phyloP scores from a whole-genome alignment of 2,329 filamentous ascomycete genomes.

The Stagonosporopsis cucurbitacearum region DNA sequence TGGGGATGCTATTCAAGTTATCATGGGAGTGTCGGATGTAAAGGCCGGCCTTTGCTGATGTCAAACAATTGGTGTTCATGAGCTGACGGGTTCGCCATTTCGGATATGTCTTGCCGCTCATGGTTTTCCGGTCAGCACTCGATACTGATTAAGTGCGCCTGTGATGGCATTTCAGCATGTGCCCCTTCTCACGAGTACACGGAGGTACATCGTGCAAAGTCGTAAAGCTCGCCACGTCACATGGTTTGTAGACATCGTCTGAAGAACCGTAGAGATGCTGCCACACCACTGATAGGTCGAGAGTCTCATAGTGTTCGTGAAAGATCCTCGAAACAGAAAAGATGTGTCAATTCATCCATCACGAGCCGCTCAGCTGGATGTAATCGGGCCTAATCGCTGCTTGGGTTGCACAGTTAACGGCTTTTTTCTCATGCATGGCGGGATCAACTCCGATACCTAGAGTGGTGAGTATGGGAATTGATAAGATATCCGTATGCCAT shows the following conservation, averaged over 20 bases:
- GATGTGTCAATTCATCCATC: constrained; percentile 4
- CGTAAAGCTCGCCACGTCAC: constrained; percentile 5
- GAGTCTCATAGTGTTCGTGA: background rate
- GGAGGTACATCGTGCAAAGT: constrained; percentile 13
- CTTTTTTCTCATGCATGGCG: constrained; percentile 6
- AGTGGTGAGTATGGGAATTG: constrained; percentile 1
- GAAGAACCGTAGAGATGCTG: background rate
- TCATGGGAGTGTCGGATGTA: background rate
- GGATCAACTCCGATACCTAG: constrained; percentile 1
- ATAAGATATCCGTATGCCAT: background rate
- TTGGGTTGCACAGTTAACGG: constrained; percentile 11
- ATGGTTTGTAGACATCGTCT: background rate
- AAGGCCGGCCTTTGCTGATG: background rate
- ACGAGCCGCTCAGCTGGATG: constrained; percentile 4
- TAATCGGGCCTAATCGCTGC: constrained; percentile 9
- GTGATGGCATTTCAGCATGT: constrained; percentile 5
- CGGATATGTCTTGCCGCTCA: background rate
- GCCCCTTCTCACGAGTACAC: background rate
- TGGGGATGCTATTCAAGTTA: constrained; percentile 2
- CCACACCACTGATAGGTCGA: background rate
- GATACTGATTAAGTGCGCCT: background rate
- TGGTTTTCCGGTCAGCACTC: background rate
- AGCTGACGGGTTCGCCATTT: constrained; percentile 3
- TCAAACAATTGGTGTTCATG: background rate
- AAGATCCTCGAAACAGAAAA: constrained; percentile 1